Evolutionary conservation across 192 early-diverging fungal genomes (phyloP).

Genomic region (Phlyctochytrium arcticum): DNA sequence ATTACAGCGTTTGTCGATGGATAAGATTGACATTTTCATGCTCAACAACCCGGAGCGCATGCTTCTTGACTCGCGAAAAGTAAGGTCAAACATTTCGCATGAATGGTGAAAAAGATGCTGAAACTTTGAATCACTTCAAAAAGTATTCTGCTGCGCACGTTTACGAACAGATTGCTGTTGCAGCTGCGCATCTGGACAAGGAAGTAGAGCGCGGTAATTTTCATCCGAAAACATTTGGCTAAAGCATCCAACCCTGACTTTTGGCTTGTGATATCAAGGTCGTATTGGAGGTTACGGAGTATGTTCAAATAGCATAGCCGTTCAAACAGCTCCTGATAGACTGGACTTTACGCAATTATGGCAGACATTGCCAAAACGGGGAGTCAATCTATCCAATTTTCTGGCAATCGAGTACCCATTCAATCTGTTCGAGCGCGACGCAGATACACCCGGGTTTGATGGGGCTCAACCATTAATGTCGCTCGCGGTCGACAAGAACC

Average conservation of each 20-base stretch:
- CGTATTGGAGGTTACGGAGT: slow-evolving; percentile 67
- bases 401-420: slow-evolving; percentile 64
- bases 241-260: no score
- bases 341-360: slow-evolving; percentile 50
- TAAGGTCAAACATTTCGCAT: neutral
- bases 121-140: neutral
- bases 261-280: no score
- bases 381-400: slow-evolving; percentile 47
- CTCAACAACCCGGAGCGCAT: slow-evolving; percentile 74
- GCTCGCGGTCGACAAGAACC: slow-evolving; percentile 5
- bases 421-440: slow-evolving; percentile 71
- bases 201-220: slow-evolving; percentile 49
- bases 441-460: slow-evolving; percentile 25
- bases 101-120: neutral
- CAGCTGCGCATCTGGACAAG: slow-evolving; percentile 59
- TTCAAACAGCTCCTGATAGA: slow-evolving; percentile 56
- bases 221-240: no score
- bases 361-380: slow-evolving; percentile 3
- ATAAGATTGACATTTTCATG: slow-evolving; percentile 69
- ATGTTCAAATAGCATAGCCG: slow-evolving; percentile 60
- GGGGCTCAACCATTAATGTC: slow-evolving; percentile 24
- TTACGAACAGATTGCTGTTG: slow-evolving; percentile 55
- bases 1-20: slow-evolving; percentile 46
- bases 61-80: slow-evolving; percentile 45
- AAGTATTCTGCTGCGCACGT: slow-evolving; percentile 26